Evolutionary conservation across 2,329 filamentous ascomycete genomes (phyloP).

Genomic region (Monosporascus sp.): DNA sequence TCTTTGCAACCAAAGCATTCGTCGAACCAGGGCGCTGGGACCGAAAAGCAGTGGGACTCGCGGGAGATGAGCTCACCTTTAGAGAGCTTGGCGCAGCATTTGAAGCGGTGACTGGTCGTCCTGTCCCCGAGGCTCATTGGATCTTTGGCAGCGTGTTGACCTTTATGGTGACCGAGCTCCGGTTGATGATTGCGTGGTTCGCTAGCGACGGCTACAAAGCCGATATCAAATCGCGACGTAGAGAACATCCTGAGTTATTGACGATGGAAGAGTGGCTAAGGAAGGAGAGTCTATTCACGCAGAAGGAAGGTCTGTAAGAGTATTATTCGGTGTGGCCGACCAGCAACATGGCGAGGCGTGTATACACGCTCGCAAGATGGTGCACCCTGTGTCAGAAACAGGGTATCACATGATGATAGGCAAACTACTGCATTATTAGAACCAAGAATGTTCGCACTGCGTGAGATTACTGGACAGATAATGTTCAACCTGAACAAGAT

Average conservation of each 20-base stretch:
- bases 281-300: conserved; percentile 19
- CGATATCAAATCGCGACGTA: conserved; percentile 21
- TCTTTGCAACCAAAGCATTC: conserved; percentile 39
- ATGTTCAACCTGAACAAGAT: no score
- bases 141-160: conserved; percentile 26
- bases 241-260: conserved; percentile 25
- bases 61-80: conserved; percentile 39
- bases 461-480: no score
- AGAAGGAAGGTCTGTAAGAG: no score
- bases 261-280: conserved; percentile 28
- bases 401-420: no score
- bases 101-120: conserved; percentile 20
- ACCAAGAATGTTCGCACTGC: no score
- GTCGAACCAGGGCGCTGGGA: conserved; percentile 30
- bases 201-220: conserved; percentile 28
- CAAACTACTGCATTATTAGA: no score
- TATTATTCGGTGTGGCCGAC: no score
- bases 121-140: conserved; percentile 21
- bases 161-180: conserved; percentile 23
- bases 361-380: no score
- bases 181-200: conserved; percentile 31
- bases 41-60: conserved; percentile 33
- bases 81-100: conserved; percentile 23
- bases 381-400: no score
- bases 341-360: no score